Percentiles rank a stretch among this genome's conserved stretches.
Evolutionary conservation across 495 filamentous ascomycete genomes (phyloP).

Genomic region (Aspergillus incahuasiensis): DNA sequence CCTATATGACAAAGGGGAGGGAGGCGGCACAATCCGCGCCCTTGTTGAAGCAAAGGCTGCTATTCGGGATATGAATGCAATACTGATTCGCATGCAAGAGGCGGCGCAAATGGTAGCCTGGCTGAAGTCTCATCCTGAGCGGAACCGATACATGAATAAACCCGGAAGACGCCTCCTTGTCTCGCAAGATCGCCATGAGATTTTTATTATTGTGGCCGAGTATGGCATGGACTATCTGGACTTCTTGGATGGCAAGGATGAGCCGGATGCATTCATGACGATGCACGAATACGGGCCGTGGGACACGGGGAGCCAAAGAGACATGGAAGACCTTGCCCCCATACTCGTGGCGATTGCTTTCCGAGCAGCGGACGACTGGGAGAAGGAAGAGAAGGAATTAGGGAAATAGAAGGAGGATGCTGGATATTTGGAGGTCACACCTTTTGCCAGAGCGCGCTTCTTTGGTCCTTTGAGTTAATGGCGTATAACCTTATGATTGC

Average conservation of each 20-base stretch:
- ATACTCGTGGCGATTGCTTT: background rate
- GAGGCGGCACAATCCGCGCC: background rate
- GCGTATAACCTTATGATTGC: no score
- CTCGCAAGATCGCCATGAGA: constrained; percentile 17
- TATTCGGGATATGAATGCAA: background rate
- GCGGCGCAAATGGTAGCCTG: constrained; percentile 12
- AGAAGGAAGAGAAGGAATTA: background rate
- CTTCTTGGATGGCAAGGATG: constrained; percentile 7
- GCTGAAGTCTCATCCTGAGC: background rate
- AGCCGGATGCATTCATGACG: background rate
- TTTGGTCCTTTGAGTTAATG: no score
- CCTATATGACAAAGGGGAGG: background rate
- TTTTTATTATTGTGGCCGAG: constrained; percentile 11
- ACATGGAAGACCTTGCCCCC: background rate
- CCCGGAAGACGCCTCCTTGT: constrained; percentile 7
- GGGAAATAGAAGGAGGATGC: no score
- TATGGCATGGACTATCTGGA: constrained; percentile 12
- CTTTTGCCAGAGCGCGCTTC: no score
- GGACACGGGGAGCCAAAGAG: background rate
- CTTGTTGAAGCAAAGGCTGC: constrained; percentile 12
- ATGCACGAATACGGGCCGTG: background rate
- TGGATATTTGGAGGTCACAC: no score
- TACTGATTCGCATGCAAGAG: constrained; percentile 10
- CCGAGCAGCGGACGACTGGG: no score
- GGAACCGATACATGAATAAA: no score